These are phyloP conservation scores for Aspergillus novofumigatus DNA, from an alignment of 2,329 filamentous ascomycete species.

Conservation along the genomic window DNA sequence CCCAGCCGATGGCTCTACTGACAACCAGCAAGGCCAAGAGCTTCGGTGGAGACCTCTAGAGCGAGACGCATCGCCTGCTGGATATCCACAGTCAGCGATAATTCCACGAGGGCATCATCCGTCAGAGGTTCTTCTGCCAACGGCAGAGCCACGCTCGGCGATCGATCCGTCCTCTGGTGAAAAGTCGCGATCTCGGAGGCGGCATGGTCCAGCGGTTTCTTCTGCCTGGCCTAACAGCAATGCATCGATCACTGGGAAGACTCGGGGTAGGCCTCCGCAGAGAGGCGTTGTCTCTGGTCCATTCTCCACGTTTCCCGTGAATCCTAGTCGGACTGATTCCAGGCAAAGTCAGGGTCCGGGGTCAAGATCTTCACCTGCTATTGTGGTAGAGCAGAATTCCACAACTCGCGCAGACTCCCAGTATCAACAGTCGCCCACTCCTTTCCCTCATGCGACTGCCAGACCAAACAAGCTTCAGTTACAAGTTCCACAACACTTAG, in stretches of 20 bases:
- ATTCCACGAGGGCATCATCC: constrained; percentile 51
- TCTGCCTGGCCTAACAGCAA: constrained; percentile 78
- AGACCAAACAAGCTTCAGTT: constrained; percentile 40
- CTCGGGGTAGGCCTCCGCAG: constrained; percentile 74
- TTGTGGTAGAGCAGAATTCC: constrained; percentile 40
- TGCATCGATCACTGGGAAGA: constrained; percentile 61
- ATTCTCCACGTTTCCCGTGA: constrained; percentile 65
- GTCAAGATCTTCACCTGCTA: constrained; percentile 37
- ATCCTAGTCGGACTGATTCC: constrained; percentile 49
- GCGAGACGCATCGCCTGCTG: constrained; percentile 58
- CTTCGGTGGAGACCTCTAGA: constrained; percentile 49
- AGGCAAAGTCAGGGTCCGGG: constrained; percentile 41
- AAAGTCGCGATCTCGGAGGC: constrained; percentile 47
- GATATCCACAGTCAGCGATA: constrained; percentile 74
- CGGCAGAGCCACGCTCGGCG: constrained; percentile 64
- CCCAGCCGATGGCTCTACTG: constrained; percentile 34
- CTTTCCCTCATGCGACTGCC: constrained; percentile 14
- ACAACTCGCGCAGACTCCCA: constrained; percentile 14
- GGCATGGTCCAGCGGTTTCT: constrained; percentile 82
- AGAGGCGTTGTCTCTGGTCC: constrained; percentile 63
- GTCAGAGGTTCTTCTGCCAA: constrained; percentile 30
- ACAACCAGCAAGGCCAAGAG: constrained; percentile 29
- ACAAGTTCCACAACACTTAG: constrained; percentile 39
- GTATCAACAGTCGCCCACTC: constrained; percentile 25
- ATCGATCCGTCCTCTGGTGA: constrained; percentile 57